Evolutionary conservation across 257 asterid genomes (phyloP).

Genomic region (Lantana camara): DNA sequence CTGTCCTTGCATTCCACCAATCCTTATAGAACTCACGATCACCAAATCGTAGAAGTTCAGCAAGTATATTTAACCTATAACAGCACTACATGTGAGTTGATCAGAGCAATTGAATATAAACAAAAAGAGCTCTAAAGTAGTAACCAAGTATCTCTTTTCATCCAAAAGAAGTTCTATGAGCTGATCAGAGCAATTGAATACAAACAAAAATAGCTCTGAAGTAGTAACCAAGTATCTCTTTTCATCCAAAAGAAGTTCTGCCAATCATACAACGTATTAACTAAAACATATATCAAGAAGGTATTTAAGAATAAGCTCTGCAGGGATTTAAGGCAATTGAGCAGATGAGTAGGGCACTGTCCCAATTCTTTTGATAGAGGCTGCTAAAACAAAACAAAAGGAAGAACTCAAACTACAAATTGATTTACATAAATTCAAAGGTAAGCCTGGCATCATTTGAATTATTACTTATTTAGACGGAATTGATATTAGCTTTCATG

Average conservation of each 20-base stretch:
- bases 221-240: constrained; percentile 15
- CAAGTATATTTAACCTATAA: constrained; percentile 96
- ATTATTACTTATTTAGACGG: no score
- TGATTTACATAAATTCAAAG: no score
- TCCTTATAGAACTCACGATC: constrained; percentile 99
- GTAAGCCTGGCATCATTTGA: no score
- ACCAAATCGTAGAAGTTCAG: constrained; percentile 89
- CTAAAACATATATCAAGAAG: background rate
- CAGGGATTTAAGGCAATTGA: constrained; percentile 3
- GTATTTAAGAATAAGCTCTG: constrained; percentile 1
- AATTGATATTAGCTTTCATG: background rate
- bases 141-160: constrained; percentile 20
- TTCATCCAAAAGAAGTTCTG: constrained; percentile 3
- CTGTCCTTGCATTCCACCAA: constrained; percentile 99
- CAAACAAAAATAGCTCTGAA: constrained; percentile 9
- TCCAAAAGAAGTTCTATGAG: no score
- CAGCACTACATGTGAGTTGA: constrained; percentile 42
- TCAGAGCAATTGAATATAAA: constrained; percentile 32
- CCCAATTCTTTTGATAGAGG: background rate
- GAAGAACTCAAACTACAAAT: no score
- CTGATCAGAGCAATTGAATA: constrained; percentile 33
- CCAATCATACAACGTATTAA: background rate
- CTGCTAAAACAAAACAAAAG: background rate
- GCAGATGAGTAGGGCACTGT: background rate
- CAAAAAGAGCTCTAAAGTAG: constrained; percentile 7